Conservation (phyloP, 306 rosid species). For the Quercus aquifolioides region DNA sequence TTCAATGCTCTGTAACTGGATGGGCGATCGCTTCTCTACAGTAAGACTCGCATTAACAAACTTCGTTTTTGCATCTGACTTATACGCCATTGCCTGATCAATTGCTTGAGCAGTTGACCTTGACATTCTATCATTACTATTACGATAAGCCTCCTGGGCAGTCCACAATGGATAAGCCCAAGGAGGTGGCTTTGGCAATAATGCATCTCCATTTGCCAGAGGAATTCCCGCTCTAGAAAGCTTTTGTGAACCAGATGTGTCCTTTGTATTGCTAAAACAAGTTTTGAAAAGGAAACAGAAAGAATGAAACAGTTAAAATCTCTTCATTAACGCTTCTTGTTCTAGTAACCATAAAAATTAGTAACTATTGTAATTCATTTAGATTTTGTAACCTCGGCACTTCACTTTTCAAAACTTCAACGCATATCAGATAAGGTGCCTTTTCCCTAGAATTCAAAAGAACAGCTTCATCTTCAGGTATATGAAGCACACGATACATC, state of each 20-base stretch:
- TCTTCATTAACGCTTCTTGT: conserved; percentile 14
- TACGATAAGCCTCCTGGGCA: conserved; percentile 93
- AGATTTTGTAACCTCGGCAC: conserved; percentile 55
- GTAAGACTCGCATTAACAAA: conserved; percentile 58
- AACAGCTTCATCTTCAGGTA: conserved; percentile 98
- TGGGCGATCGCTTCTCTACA: conserved; percentile 45
- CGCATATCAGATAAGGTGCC: conserved; percentile 88
- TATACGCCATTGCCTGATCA: conserved; percentile 97
- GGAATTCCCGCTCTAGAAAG: conserved; percentile 98
- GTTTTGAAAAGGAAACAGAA: conserved; percentile 27
- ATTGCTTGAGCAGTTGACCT: conserved; percentile 95
- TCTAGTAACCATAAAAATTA: conserved; percentile 10
- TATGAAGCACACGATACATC: conserved; percentile 84
- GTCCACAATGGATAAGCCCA: conserved; percentile 99
- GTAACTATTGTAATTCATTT: not conserved
- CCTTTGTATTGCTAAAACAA: conserved; percentile 71
- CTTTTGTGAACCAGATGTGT: conserved; percentile 69
- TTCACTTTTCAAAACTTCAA: conserved; percentile 90
- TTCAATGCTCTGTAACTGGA: conserved; percentile 35
- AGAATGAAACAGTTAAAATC: conserved; percentile 12
- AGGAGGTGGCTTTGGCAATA: conserved; percentile 89
- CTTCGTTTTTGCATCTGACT: conserved; percentile 63
- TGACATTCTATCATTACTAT: conserved; percentile 98
- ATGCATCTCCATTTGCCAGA: conserved; percentile 93
- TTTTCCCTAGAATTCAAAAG: conserved; percentile 99